phyloP scores from a whole-genome alignment of 2,329 filamentous ascomycete genomes.

The Onygena corvina region DNA sequence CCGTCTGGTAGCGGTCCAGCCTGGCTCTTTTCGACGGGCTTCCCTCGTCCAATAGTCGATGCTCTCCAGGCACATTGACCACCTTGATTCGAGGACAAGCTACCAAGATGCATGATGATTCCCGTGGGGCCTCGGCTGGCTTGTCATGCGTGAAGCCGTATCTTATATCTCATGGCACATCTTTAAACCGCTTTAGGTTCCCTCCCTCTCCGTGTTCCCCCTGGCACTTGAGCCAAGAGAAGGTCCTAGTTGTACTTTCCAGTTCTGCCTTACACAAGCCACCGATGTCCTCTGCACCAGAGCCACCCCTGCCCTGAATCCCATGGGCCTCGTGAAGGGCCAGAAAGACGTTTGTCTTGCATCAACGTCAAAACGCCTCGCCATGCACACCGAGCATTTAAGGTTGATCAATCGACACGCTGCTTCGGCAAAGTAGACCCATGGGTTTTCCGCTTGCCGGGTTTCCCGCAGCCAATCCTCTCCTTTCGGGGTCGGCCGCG shows the following conservation, averaged over 20 bases:
- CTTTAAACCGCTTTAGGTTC: conserved; percentile 1
- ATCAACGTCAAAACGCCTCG: conserved; percentile 4
- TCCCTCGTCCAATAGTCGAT: not conserved
- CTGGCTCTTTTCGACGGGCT: not conserved
- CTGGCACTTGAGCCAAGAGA: not conserved
- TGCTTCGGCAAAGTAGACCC: not conserved
- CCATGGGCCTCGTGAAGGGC: conserved; percentile 3
- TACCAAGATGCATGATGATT: not conserved
- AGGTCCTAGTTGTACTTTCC: not conserved
- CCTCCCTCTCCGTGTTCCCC: not conserved
- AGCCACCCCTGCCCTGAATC: not conserved
- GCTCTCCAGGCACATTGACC: not conserved
- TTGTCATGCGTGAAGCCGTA: not conserved
- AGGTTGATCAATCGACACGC: conserved; percentile 1
- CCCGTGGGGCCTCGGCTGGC: not conserved
- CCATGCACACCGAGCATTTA: conserved; percentile 3
- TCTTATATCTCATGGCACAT: not conserved
- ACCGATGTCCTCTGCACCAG: conserved; percentile 1
- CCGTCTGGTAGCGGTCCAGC: not conserved
- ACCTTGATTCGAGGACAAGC: conserved; percentile 1
- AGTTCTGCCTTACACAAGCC: conserved; percentile 4
- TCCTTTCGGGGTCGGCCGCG: not conserved
- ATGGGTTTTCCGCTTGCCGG: conserved; percentile 1
- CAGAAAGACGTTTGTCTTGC: conserved; percentile 3
- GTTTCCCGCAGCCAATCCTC: not conserved